Base-by-base conservation (phyloP, 2,329 filamentous ascomycete species). In the Alternaria panax region DNA sequence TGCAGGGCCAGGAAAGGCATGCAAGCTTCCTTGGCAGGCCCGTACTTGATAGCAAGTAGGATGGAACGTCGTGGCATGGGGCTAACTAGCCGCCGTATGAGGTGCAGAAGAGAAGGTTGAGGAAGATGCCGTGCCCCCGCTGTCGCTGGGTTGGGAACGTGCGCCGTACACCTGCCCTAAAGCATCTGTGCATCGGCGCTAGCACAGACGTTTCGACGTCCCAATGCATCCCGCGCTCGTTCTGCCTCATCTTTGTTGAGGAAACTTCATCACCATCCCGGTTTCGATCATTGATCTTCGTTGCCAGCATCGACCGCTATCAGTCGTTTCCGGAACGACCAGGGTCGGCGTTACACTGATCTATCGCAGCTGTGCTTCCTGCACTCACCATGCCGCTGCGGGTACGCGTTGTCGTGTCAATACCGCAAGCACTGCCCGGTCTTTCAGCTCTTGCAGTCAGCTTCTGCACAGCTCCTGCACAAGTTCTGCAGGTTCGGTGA, bases 1-100 rank as follows among this genome's bases (percentile, higher is more conserved):
- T 41, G 47, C 54, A 52, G 28, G 47, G 48, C 40, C 47, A n/a
- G 43, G 47, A 61, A 54, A 57, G 46, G 25, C 42, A 38, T 50
- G 60, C 51, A 58, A 51, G 51, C 41, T 52, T 41, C 8, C 58
- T 61, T 57, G 60, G 57, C 54, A 53, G 54, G 42, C n/a, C 46
- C 30, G 30, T 24, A n/a, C 25, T 48, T 47, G 34, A 45, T 36
- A 47, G 36, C 41, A 45, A 48, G 55, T 28, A 52, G 41, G 34
- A 40, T 54, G 48, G 40, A 41, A 54, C 42, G 51, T 63, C 40
- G 60, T 51, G 25, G 38, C 57, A 57, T 57, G 53, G 53, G 57
- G 45, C 57, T 46, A 52, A 42, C 50, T 47, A 50, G 38, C 32
- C 50, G 57, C 57, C 54, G 57, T 42, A 40, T 28, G 32, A 55